Evolutionary conservation across 2,329 filamentous ascomycete species (phyloP).

Genomic region (Curvularia verruculosa): DNA sequence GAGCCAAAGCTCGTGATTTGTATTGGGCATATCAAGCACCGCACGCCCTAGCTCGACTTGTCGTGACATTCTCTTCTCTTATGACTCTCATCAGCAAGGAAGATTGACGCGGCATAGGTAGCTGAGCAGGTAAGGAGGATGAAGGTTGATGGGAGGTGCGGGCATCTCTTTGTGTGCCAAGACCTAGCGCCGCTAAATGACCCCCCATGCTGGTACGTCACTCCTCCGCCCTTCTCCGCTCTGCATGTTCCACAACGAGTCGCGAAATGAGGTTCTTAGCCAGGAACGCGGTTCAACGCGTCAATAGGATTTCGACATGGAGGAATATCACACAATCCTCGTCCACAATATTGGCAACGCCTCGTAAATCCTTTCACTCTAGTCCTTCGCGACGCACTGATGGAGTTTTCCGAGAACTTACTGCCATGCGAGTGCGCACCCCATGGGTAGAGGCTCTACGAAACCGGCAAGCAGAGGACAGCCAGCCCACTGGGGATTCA

Average conservation of each 20-base stretch:
- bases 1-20: conserved; percentile 45
- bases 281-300: conserved; percentile 27
- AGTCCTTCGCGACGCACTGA: conserved; percentile 52
- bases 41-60: conserved; percentile 45
- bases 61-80: conserved; percentile 28
- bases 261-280: conserved; percentile 32
- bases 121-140: conserved; percentile 5
- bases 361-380: conserved; percentile 29
- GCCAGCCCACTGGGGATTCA: conserved; percentile 38
- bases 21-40: conserved; percentile 34
- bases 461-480: conserved; percentile 54
- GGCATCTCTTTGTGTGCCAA: conserved; percentile 24
- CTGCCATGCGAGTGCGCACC: conserved; percentile 57
- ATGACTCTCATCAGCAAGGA: conserved; percentile 2
- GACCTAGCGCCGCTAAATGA: conserved; percentile 23
- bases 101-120: background rate
- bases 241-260: conserved; percentile 14
- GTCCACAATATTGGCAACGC: background rate
- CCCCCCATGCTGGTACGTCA: conserved; percentile 24
- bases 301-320: conserved; percentile 11
- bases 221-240: conserved; percentile 17
- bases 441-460: conserved; percentile 72
- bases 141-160: background rate
- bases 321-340: conserved; percentile 5
- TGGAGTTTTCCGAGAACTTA: conserved; percentile 65